These are phyloP conservation scores for Glycine soja DNA, from an alignment of 306 rosid species.

Conservation along the genomic window DNA sequence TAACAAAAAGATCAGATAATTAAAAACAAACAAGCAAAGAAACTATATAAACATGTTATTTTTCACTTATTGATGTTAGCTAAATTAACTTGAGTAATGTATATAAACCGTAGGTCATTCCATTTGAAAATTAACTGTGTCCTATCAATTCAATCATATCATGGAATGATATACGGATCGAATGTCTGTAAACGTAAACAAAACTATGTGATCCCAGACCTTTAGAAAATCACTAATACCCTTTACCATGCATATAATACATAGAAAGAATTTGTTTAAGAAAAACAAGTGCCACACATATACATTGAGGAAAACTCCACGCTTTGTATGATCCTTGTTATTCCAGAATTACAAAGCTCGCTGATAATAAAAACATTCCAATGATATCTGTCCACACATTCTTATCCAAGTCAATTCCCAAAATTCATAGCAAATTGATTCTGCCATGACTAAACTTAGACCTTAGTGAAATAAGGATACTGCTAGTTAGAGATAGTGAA, in stretches of 20 bases:
- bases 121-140: background rate
- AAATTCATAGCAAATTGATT: slow-evolving; percentile 59
- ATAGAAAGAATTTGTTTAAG: slow-evolving; percentile 1
- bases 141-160: background rate
- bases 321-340: slow-evolving; percentile 43
- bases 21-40: too few species aligned
- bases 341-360: slow-evolving; percentile 54
- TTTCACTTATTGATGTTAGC: too few species aligned
- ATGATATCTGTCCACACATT: slow-evolving; percentile 44
- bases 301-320: slow-evolving; percentile 31
- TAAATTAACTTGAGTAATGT: too few species aligned
- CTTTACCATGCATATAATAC: background rate
- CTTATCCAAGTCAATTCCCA: slow-evolving; percentile 47
- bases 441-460: slow-evolving; percentile 56
- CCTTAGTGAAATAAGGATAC: slow-evolving; percentile 35
- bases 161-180: background rate
- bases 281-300: slow-evolving; percentile 1
- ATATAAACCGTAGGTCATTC: too few species aligned
- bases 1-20: too few species aligned
- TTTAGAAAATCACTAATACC: background rate
- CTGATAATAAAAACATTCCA: slow-evolving; percentile 46
- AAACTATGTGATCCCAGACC: background rate
- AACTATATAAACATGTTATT: background rate
- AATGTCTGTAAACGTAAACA: background rate
- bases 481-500: slow-evolving; percentile 47